phyloP scores from a whole-genome alignment of 2,329 filamentous ascomycete species.

The Calonectria multiphialidica region DNA sequence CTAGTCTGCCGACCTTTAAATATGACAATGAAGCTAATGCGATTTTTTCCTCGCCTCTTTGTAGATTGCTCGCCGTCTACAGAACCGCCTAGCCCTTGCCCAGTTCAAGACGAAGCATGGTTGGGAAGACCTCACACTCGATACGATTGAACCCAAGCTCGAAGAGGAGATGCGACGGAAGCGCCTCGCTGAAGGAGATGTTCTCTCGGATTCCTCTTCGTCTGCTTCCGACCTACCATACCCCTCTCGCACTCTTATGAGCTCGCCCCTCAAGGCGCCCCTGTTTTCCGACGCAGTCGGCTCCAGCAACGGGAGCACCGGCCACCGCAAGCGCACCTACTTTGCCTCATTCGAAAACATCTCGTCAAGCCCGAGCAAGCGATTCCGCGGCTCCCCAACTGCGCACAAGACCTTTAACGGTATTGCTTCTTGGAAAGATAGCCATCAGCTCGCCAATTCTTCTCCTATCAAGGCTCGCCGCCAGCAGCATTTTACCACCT shows the following conservation, averaged over 20 bases:
- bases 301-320: constrained; percentile 75
- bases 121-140: constrained; percentile 90
- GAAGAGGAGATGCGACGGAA: constrained; percentile 83
- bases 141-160: constrained; percentile 86
- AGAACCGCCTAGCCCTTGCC: constrained; percentile 93
- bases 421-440: constrained; percentile 79
- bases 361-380: constrained; percentile 73
- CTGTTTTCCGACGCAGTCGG: constrained; percentile 87
- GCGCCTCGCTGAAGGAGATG: constrained; percentile 77
- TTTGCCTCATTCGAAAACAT: constrained; percentile 68
- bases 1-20: background rate
- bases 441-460: constrained; percentile 83
- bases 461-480: constrained; percentile 86
- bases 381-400: constrained; percentile 74
- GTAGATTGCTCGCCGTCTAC: constrained; percentile 92
- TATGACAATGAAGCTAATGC: constrained; percentile 30
- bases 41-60: constrained; percentile 31
- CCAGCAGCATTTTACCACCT: constrained; percentile 80
- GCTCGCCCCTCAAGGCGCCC: constrained; percentile 85
- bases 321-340: constrained; percentile 74
- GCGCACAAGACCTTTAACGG: constrained; percentile 68
- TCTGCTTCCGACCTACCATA: constrained; percentile 83
- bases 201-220: constrained; percentile 88
- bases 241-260: constrained; percentile 77
- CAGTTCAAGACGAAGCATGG: constrained; percentile 98